Evolutionary conservation across 805 yeast species (phyloP).

Genomic region (Kazachstania africana): DNA sequence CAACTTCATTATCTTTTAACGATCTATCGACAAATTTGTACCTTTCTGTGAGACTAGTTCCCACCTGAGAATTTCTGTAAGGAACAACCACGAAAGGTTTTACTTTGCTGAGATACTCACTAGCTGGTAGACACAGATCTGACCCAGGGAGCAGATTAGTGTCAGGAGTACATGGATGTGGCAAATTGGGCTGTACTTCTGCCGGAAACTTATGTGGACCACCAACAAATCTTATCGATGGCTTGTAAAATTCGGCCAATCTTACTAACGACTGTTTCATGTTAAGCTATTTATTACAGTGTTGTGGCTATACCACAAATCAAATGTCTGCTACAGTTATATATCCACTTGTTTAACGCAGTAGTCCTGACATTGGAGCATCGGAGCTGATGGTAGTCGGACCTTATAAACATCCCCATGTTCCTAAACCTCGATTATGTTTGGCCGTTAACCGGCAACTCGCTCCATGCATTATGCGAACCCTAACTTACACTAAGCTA

Average conservation of each 20-base stretch:
- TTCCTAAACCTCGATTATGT: no score
- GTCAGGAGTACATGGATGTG: constrained; percentile 22
- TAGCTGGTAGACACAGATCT: constrained; percentile 14
- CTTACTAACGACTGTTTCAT: constrained; percentile 12
- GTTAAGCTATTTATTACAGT: neutral
- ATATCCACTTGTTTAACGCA: no score
- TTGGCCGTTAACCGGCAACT: no score
- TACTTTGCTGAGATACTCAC: constrained; percentile 18
- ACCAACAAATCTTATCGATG: constrained; percentile 79
- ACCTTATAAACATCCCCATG: no score
- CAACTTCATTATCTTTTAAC: constrained; percentile 28
- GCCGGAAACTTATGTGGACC: constrained; percentile 47
- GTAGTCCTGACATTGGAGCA: no score
- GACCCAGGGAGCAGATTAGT: constrained; percentile 21
- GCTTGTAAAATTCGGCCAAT: constrained; percentile 33
- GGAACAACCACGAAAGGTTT: constrained; percentile 32
- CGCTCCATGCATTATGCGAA: no score
- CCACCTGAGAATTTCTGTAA: constrained; percentile 27
- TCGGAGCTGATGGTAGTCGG: no score
- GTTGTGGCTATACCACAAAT: no score
- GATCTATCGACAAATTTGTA: constrained; percentile 22
- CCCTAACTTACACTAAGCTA: no score
- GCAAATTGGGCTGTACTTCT: constrained; percentile 8
- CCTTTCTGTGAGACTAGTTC: no score
- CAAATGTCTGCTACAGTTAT: no score